phyloP scores from a whole-genome alignment of 2,329 filamentous ascomycete genomes.

The Scolecobasidium constrictum region DNA sequence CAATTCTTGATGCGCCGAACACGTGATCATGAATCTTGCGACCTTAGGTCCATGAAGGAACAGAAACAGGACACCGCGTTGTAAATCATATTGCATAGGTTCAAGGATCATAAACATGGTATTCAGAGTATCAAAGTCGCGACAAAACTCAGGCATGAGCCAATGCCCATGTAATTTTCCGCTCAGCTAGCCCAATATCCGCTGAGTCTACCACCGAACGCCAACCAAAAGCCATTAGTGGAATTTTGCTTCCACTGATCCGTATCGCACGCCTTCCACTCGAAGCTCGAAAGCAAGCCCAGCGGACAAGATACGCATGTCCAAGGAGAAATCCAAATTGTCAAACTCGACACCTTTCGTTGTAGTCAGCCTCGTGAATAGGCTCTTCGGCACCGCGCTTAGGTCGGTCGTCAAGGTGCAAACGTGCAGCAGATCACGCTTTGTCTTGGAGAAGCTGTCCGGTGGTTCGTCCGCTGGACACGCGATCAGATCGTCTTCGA shows the following conservation, averaged over 20 bases:
- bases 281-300: slow-evolving; percentile 68
- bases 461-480: slow-evolving; percentile 60
- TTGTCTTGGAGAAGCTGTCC: slow-evolving; percentile 30
- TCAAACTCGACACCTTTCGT: slow-evolving; percentile 73
- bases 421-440: slow-evolving; percentile 50
- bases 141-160: no score
- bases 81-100: no score
- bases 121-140: no score
- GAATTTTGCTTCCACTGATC: slow-evolving; percentile 67
- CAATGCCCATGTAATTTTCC: no score
- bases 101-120: no score
- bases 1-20: no score
- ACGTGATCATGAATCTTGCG: no score
- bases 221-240: slow-evolving; percentile 34
- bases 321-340: slow-evolving; percentile 70
- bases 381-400: slow-evolving; percentile 58
- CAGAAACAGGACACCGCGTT: no score
- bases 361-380: slow-evolving; percentile 68
- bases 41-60: no score
- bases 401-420: slow-evolving; percentile 75
- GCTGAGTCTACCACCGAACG: no score
- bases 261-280: slow-evolving; percentile 68
- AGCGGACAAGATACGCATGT: slow-evolving; percentile 73
- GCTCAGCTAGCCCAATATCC: no score
- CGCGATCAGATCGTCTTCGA: slow-evolving; percentile 71